Evolutionary conservation across 768 basidiomycete genomes (phyloP).

Genomic region (Lactarius hengduanensis): DNA sequence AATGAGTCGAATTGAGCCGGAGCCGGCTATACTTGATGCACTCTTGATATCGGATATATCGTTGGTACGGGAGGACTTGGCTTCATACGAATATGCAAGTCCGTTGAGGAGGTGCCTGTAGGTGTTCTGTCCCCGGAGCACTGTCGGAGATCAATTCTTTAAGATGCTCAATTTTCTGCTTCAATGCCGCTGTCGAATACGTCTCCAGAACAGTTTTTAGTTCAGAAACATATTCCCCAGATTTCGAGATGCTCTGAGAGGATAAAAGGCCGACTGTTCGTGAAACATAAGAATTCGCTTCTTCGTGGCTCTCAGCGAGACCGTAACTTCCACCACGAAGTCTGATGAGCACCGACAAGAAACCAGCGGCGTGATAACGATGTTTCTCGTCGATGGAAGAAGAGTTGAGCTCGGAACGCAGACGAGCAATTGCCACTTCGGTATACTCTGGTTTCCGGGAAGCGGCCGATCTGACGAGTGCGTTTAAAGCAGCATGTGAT

Average conservation of each 20-base stretch:
- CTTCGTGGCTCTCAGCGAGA: neutral
- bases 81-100: slow-evolving; percentile 1
- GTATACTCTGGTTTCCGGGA: neutral
- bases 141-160: neutral
- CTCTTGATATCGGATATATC: neutral
- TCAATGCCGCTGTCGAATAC: neutral
- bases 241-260: neutral
- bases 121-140: too few relatives aligned
- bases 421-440: slow-evolving; percentile 3
- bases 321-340: neutral
- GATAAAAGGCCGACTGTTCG: neutral
- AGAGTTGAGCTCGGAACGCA: neutral
- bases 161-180: slow-evolving; percentile 9
- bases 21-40: slow-evolving; percentile 2
- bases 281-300: neutral
- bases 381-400: neutral
- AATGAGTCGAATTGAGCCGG: neutral
- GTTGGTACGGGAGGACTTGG: slow-evolving; percentile 7
- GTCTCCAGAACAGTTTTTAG: neutral
- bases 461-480: neutral
- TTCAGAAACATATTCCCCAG: too few relatives aligned
- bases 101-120: neutral
- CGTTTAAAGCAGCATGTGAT: neutral
- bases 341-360: too few relatives aligned
- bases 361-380: neutral